Conservation (phyloP, 345 rosid species). For the Salix arbutifolia region DNA sequence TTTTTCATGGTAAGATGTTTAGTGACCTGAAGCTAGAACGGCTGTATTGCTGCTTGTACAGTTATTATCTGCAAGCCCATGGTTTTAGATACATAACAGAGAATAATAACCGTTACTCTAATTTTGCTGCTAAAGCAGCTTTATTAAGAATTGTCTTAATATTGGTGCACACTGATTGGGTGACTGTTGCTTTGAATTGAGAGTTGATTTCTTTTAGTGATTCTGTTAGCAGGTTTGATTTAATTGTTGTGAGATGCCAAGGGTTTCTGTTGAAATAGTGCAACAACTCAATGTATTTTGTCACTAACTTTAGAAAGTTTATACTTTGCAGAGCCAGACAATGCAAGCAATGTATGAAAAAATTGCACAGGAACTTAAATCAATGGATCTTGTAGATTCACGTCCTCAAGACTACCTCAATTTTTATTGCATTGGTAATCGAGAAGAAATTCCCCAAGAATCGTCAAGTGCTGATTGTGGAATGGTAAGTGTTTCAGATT, state of each 20-base stretch:
- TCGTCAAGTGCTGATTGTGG: constrained; percentile 24
- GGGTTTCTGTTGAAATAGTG: neutral
- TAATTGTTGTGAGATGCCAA: neutral
- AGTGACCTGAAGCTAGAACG: neutral
- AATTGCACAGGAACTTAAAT: constrained; percentile 53
- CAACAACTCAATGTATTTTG: neutral
- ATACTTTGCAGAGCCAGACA: constrained; percentile 68
- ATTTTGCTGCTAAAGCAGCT: neutral
- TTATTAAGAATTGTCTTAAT: neutral
- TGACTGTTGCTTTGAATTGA: neutral
- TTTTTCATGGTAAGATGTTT: neutral
- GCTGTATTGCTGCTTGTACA: neutral
- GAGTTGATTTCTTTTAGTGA: neutral
- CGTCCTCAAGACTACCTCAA: constrained; percentile 88
- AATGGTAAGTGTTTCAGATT: constrained; percentile 37
- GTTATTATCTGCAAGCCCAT: neutral
- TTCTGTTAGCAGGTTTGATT: neutral
- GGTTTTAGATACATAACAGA: neutral
- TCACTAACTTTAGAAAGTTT: constrained; percentile 7
- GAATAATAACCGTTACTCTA: neutral
- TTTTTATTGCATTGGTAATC: constrained; percentile 87
- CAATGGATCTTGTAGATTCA: constrained; percentile 36
- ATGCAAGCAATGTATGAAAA: constrained; percentile 84
- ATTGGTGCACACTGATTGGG: neutral
- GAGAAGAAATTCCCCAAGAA: constrained; percentile 42